A percentile compares a stretch with the other conserved stretches of the same genome.
Conservation (phyloP, 179 eudicot species). For the Beta corolliflora region DNA sequence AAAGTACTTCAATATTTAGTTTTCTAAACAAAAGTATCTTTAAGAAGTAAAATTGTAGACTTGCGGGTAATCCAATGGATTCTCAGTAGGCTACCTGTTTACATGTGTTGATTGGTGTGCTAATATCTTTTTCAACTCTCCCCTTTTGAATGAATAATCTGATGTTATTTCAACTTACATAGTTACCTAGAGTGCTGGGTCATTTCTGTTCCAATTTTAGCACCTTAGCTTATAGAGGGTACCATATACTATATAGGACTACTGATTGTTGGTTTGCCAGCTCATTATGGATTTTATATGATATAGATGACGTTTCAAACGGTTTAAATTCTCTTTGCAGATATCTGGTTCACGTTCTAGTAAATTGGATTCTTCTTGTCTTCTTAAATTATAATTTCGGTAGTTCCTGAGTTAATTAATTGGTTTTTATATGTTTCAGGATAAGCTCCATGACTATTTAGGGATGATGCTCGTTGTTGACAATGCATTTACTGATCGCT, state of each 20-base stretch:
- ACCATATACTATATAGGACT: no score
- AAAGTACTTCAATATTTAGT: neutral
- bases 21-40: neutral
- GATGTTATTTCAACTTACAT: neutral
- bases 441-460: constrained; percentile 82
- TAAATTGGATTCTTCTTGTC: neutral
- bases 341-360: neutral
- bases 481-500: constrained; percentile 85
- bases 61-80: neutral
- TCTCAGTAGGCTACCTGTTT: no score
- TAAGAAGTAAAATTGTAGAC: neutral
- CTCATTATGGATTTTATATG: neutral
- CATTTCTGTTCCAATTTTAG: no score
- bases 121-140: neutral
- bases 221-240: no score
- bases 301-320: neutral
- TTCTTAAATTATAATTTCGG: neutral
- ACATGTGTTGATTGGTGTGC: neutral
- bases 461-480: constrained; percentile 85
- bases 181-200: no score
- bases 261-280: neutral
- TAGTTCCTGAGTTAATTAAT: neutral
- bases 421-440: constrained; percentile 50
- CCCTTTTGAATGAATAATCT: neutral
- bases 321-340: neutral